Evolutionary conservation across 441 rosid genomes (phyloP), one percentile per base, ranked within the genome.

Genomic region (Adansonia madagascariensis): DNA sequence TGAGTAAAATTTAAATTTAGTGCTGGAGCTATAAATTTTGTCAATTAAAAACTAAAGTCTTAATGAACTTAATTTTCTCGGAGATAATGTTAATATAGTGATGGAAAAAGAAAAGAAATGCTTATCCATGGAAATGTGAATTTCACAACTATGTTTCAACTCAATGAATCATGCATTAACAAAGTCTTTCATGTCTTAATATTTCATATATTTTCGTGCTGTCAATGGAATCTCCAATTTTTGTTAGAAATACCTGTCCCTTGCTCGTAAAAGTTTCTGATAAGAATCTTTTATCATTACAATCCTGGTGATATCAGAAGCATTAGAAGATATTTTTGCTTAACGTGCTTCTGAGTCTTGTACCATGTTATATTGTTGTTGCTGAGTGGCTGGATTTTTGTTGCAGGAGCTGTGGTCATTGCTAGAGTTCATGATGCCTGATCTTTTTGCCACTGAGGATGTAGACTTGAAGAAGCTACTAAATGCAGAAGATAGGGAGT

Each of bases 391-490:
- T 57, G 35, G 55, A 64, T 67, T 80, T 74, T 75, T 47, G 60
- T 78, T 86, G 80, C 84, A 94, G 98, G 98, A 95, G 85, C 80
- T 96, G 22, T 94, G 99, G 98, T 94, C 99, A 63, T 81, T 96
- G 73, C 84, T 96, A 85, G 99, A 96, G 83, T 92, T 96, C 86
- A 92, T 94, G 98, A 80, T 96, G 88, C 99, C 98, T 53, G 94
- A 91, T 86, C 89, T 96, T 85, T 96, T 96, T 86, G 91, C 92
- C 60, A 92, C 94, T 22, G 98, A 91, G 79, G 92, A 94, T 79
- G 92, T 88, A 57, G 99, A 92, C 86, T 88, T 96, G 88, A 96
- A 94, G 85, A 96, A 90, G 83, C 83, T 92, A 75, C 77, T 96
- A 77, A 96, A 81, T 78, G 94, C 92, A 18, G 99, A 92, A 80